Conservation (phyloP, 805 yeast genomes). For the Candida tibetensis region DNA sequence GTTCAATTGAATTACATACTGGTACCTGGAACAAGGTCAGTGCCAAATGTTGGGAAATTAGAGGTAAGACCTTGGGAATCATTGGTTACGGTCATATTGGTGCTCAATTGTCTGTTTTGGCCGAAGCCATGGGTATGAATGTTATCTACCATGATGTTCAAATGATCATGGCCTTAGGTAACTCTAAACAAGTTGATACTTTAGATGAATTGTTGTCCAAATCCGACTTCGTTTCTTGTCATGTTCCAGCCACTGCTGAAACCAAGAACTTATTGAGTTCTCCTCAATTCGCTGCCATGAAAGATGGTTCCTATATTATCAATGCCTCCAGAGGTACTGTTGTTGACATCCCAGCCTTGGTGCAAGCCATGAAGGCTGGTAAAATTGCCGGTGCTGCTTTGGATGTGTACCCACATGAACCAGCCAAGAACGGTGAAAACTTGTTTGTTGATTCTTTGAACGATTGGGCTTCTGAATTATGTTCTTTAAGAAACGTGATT, state of each 20-base stretch:
- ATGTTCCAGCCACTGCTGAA: constrained; percentile 92
- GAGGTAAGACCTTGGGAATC: constrained; percentile 97
- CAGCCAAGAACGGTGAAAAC: constrained; percentile 91
- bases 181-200: constrained; percentile 86
- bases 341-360: constrained; percentile 90
- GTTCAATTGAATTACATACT: constrained; percentile 92
- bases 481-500: constrained; percentile 80
- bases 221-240: constrained; percentile 88
- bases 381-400: constrained; percentile 96
- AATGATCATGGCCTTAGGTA: constrained; percentile 96
- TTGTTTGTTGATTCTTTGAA: constrained; percentile 72
- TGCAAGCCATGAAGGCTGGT: constrained; percentile 88
- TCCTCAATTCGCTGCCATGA: constrained; percentile 94
- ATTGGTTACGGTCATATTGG: constrained; percentile 99
- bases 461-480: constrained; percentile 78
- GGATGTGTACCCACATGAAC: constrained; percentile 96
- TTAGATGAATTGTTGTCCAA: constrained; percentile 75
- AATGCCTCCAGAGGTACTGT: constrained; percentile 98
- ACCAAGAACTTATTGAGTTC: constrained; percentile 86
- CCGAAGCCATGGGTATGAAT: constrained; percentile 97
- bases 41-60: constrained; percentile 95
- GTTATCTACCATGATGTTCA: constrained; percentile 88
- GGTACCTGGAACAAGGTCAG: constrained; percentile 98
- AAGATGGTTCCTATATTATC: constrained; percentile 89
- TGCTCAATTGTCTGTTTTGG: constrained; percentile 91